Base-by-base conservation (phyloP, 148 eudicot species). In the Beta vulgaris region DNA sequence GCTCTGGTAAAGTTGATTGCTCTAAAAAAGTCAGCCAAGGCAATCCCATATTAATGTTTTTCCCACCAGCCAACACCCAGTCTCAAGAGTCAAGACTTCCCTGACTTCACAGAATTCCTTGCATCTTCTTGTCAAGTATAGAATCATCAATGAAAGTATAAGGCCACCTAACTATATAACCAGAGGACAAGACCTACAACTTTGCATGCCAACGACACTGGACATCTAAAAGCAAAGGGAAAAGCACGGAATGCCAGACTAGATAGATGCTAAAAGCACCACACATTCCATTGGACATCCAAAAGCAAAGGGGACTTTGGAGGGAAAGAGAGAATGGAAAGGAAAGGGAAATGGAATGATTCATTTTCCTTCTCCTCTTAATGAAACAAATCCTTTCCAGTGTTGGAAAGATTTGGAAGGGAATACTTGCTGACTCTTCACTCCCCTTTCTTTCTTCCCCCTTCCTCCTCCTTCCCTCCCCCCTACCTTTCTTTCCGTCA, bases 201-300 rank as follows among this genome's bases (percentile, higher is more conserved):
- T 31, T 3, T 5, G 21, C 23, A 62, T 6, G 29, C 31, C 31
- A 40, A 39, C n/a, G 31, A 65, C 8, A 65, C 48, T n/a, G 29
- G 43, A 65, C 48, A 65, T 25, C 46, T 65, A 37, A 34, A 51
- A 62, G 65, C 31, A 65, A 65, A 65, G n/a, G 32, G 69, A 16
- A n/a, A 39, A 10, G 16, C 48, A 65, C 29, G 1, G 25, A 4
- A 25, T 35, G 31, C 69, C 31, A n/a, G 31, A 35, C 44, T 64
- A 19, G 25, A 35, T 19, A 5, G 25, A 39, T 32, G n/a, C 32
- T 16, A 1, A n/a, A 64, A 64, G 37, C 40, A 34, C 11, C 16
- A 32, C 18, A 66, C 32, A 66, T 25, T 12, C n/a, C n/a, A n/a
- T n/a, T n/a, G n/a, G n/a, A n/a, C n/a, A n/a, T n/a, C n/a, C n/a